Base-by-base conservation (phyloP, 371 early-diverging fungal genomes). In the Fennellomyces sp. region DNA sequence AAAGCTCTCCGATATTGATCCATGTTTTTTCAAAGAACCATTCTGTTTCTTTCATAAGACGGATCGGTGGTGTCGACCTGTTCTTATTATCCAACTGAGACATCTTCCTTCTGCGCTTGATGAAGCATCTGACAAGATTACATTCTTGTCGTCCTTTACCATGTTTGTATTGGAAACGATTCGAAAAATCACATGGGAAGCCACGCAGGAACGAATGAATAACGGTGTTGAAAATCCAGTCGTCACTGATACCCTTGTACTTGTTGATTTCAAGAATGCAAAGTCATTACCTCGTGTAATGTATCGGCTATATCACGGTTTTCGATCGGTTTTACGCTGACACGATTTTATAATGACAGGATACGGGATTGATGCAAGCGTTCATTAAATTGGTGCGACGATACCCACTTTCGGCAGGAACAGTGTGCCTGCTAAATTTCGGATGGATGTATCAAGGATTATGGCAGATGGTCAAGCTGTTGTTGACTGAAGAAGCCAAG, bases 391-490 rank as follows among this genome's bases (percentile, higher is more conserved):
- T 80, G 7, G 30, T 77, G 17, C 62, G 68, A 49, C 67, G 78
- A n/a, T 80, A 69, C 50, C 80, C 80, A 1, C 64, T 66, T 12
- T 56, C 69, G 27, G 59, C 67, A 7, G 80, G 80, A 3, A 66
- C 72, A 7, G 73, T 77, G 6, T 67, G 70, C 45, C 35, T 80
- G 11, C 52, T 80, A 17, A 72, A 77, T 49, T 80, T 77, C 53
- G 73, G 80, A 1, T 80, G 80, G 80, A 71, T 80, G 63, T 80
- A 77, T 60, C 73, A 75, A 52, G 76, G 80, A 0, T 5, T 80
- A 27, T 80, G 80, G 80, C 80, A 80, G 51, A 80, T 80, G 77
- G 58, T 70, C 33, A 80, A 80, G 41, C 23, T 77, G 17, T 47
- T 80, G 29, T 51, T 80, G 25, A 64, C 75, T 13, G 66, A 76